Evolutionary conservation across 2,329 filamentous ascomycete genomes (phyloP).

Genomic region (Diatrype stigma): DNA sequence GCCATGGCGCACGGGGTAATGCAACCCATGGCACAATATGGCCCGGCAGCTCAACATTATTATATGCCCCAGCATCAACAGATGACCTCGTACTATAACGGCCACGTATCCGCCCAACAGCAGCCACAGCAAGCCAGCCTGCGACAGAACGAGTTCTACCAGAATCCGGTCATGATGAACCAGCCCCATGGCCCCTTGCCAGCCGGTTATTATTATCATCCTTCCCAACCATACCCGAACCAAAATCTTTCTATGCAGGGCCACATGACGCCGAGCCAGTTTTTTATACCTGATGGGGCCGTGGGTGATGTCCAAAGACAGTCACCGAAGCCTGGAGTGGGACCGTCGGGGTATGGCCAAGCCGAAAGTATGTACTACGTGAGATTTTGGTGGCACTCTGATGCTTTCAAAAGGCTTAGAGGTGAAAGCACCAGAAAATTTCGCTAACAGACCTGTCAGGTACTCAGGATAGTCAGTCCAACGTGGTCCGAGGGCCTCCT

Average conservation of each 20-base stretch:
- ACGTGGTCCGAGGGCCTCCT: slow-evolving; percentile 48
- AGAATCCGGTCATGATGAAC: slow-evolving; percentile 39
- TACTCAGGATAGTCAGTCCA: slow-evolving; percentile 30
- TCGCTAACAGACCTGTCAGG: slow-evolving; percentile 18
- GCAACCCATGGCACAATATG: slow-evolving; percentile 31
- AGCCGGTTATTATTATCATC: slow-evolving; percentile 41
- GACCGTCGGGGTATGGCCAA: slow-evolving; percentile 11
- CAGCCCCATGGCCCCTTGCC: slow-evolving; percentile 32
- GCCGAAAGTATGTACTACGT: slow-evolving; percentile 24
- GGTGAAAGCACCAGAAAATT: background rate
- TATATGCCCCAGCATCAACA: slow-evolving; percentile 43
- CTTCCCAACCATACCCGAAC: slow-evolving; percentile 32
- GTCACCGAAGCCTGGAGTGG: slow-evolving; percentile 16
- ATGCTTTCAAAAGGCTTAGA: background rate
- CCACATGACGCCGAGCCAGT: slow-evolving; percentile 32
- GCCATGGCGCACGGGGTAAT: slow-evolving; percentile 34
- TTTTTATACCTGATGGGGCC: slow-evolving; percentile 23
- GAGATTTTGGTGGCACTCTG: background rate
- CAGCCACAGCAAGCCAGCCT: slow-evolving; percentile 24
- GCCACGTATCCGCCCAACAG: slow-evolving; percentile 35
- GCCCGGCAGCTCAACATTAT: slow-evolving; percentile 39
- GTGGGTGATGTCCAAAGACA: slow-evolving; percentile 11
- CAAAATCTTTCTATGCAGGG: slow-evolving; percentile 29
- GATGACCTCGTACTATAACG: slow-evolving; percentile 40
- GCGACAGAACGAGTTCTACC: slow-evolving; percentile 39